Evolutionary conservation across 2,329 filamentous ascomycete species (phyloP), one percentile per base, ranked within the genome.

Genomic region (Verticillium nubilum): DNA sequence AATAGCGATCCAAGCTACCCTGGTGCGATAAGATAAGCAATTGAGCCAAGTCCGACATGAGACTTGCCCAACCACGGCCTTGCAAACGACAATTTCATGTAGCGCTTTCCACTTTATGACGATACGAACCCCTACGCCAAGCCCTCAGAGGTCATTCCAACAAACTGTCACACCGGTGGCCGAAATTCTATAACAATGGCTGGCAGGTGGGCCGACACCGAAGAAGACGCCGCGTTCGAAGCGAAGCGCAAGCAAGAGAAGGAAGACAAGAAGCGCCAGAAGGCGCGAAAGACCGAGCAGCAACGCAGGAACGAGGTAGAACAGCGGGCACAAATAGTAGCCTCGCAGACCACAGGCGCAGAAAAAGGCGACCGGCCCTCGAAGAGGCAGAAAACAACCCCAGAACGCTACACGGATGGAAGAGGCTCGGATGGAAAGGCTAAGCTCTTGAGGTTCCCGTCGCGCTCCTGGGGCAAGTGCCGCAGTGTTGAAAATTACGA

Each of bases 401-500:
- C 82, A 9, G 78, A 81, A 19, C 69, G 60, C 25, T 55, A 58
- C 66, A 10, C n/a, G 25, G 59, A 67, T 15, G 69, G 69, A 52
- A 65, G 69, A 31, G 54, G 58, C 19, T 31, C 54, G 42, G 65
- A 68, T 54, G 59, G 69, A n/a, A 71, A 67, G 26, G 74, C 83
- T 1, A 85, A 82, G 63, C 78, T 96, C 2, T 74, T 97, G 50
- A 86, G 89, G 12, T 93, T 96, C 69, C 83, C 89, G 10, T 79
- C 80, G 15, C 83, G 84, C 10, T 74, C 78, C 65, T 96, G 92
- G 86, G 82, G 85, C 56, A 80, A 77, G 60, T 90, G 89, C 69
- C 83, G 90, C 61, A 90, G 90, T 70, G 89, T 96, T 27, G 89
- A 94, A 69, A 88, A 91, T 69, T 99, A 93, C 76, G 91, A 97